Evolutionary conservation across 352 stramenopile species (phyloP), one percentile per base, ranked within the genome.

Genomic region (Phytopythium helicoides): DNA sequence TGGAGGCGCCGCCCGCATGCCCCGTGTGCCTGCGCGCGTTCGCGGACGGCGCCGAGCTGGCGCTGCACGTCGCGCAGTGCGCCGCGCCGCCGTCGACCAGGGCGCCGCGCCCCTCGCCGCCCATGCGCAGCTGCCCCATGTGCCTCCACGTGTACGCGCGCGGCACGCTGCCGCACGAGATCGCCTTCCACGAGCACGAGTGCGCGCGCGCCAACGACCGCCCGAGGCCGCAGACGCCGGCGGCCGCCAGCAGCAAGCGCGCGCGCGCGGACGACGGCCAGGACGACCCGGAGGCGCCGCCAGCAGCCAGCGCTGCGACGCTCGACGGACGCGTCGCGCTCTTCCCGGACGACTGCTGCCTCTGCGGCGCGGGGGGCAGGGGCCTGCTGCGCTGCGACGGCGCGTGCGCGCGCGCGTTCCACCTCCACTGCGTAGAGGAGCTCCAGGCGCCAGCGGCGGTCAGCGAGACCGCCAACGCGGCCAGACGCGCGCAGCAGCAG

Each of bases 181-280:
- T 92, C 38, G 56, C 68, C 9, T 90, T 92, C 64, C 83, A 94
- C 55, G 77, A 90, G 36, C 70, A 83, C 53, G 83, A 94, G 56
- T 94, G 83, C 62, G 71, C 73, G 44, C 79, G 78, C 15, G 64
- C 85, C 15, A 89, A 93, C 54, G 58, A 71, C 3, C 48, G 52
- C 11, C 45, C 54, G 1, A 48, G 14, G 0, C 40, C 28, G 28
- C 28, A 5, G 9, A 9, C 28, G 9, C 28, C 5, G 28, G 28
- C 5, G 9, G 28, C 5, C 28, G 16, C 14, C 34, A 56, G 37
- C 21, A 72, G 71, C 48, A 78, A 80, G 37, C 73, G 76, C 6
- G 41, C 57, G 26, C 66, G 76, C 12, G 66, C 74, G 36, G 37
- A 12, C 25, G 6, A 26, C 11, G 8, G 6, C 52, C 19, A 34